These are phyloP conservation scores for Aspergillus pseudoglaucus DNA, from an alignment of 2,329 filamentous ascomycete genomes.

Conservation along the genomic window DNA sequence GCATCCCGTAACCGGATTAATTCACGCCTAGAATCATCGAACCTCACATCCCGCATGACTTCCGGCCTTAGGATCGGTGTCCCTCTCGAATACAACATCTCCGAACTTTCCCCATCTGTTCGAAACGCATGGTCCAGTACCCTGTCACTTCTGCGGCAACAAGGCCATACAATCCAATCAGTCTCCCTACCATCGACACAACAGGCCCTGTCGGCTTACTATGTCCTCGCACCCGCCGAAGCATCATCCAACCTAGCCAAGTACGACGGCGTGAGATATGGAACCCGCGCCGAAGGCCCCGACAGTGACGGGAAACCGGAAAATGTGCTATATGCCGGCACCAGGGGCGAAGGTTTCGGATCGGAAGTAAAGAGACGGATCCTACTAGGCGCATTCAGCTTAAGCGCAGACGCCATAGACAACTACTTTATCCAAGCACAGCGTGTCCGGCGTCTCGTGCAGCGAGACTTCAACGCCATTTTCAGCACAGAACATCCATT, in stretches of 20 bases:
- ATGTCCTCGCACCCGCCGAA: conserved; percentile 89
- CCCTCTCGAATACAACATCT: conserved; percentile 76
- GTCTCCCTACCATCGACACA: conserved; percentile 78
- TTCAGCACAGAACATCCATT: conserved; percentile 68
- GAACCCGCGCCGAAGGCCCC: conserved; percentile 47
- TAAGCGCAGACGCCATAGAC: conserved; percentile 84
- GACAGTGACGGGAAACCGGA: conserved; percentile 48
- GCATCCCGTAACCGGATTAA: conserved; percentile 48
- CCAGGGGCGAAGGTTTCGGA: conserved; percentile 70
- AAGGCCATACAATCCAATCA: conserved; percentile 66
- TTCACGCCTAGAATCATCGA: conserved; percentile 35
- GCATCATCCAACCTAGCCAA: conserved; percentile 94
- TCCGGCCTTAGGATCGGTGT: conserved; percentile 50
- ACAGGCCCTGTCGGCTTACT: conserved; percentile 86
- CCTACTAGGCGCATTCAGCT: conserved; percentile 78
- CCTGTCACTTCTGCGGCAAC: conserved; percentile 52
- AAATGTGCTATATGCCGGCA: conserved; percentile 64
- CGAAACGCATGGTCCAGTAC: conserved; percentile 62
- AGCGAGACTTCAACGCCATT: conserved; percentile 75
- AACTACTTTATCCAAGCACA: conserved; percentile 97
- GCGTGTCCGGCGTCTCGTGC: conserved; percentile 73
- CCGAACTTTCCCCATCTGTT: conserved; percentile 66
- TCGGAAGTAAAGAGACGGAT: conserved; percentile 81
- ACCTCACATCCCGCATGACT: conserved; percentile 17
- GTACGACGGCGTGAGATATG: conserved; percentile 95